Percentiles rank a stretch among this genome's conserved stretches.
Evolutionary conservation across 73 alveolate species (phyloP).

Genomic region (Paramecium tetraurelia): DNA sequence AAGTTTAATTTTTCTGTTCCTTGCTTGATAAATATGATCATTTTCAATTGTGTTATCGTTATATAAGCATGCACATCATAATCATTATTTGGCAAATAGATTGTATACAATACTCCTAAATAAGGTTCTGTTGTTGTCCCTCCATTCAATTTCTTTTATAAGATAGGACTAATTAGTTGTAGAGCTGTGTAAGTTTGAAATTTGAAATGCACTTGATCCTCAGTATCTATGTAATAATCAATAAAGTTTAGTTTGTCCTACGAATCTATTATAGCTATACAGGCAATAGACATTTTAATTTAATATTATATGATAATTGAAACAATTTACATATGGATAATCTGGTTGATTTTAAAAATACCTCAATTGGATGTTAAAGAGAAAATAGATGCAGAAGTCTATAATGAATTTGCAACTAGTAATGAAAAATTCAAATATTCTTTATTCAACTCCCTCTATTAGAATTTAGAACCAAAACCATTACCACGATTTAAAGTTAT

Average conservation of each 20-base stretch:
- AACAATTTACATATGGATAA: not conserved
- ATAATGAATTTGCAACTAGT: not conserved
- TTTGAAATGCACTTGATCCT: not conserved
- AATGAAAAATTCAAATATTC: not conserved
- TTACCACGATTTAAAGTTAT: not conserved
- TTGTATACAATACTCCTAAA: not conserved
- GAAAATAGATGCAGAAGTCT: not conserved
- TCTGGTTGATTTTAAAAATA: not conserved
- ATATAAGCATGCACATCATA: conserved; percentile 34
- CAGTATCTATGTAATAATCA: not conserved
- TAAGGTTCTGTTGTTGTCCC: conserved; percentile 6
- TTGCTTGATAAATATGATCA: not conserved
- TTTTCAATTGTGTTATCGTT: conserved; percentile 10
- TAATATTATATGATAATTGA: not conserved
- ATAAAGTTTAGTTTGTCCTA: not conserved
- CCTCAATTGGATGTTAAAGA: not conserved
- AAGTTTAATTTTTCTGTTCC: not conserved
- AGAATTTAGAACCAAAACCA: not conserved
- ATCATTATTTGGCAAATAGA: conserved; percentile 18
- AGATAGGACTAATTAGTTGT: not conserved
- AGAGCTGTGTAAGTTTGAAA: conserved; percentile 14
- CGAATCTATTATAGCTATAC: conserved; percentile 10
- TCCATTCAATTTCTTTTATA: conserved; percentile 9
- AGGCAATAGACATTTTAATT: conserved; percentile 19
- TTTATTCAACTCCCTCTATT: not conserved